Conservation (phyloP, 2,329 filamentous ascomycete genomes). For the Diaporthe citrichinensis region DNA sequence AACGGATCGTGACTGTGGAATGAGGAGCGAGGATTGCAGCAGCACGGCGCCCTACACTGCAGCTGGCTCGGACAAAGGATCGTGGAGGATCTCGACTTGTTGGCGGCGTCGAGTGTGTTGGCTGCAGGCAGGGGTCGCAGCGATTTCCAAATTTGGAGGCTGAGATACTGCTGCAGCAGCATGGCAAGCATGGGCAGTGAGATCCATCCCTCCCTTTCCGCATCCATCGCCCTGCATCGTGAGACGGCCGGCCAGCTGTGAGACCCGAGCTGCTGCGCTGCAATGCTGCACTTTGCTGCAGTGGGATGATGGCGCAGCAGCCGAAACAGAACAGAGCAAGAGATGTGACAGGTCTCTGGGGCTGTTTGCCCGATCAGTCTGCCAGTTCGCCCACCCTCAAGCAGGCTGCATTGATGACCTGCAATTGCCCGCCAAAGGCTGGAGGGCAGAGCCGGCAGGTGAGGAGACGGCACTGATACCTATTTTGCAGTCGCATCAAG, state of each 20-base stretch:
- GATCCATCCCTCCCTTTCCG: background rate
- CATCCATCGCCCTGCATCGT: slow-evolving; percentile 31
- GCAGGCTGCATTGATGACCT: slow-evolving; percentile 5
- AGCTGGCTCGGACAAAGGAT: slow-evolving; percentile 24
- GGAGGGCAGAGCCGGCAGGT: background rate
- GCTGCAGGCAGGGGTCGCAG: slow-evolving; percentile 18
- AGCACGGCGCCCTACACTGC: slow-evolving; percentile 16
- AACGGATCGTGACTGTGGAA: background rate
- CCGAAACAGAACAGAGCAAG: slow-evolving; percentile 1
- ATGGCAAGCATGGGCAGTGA: slow-evolving; percentile 1
- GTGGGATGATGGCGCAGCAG: slow-evolving; percentile 17
- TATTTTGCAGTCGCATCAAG: slow-evolving; percentile 9
- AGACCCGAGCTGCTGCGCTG: background rate
- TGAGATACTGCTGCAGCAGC: slow-evolving; percentile 5
- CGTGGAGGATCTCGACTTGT: slow-evolving; percentile 26
- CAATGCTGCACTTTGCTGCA: slow-evolving; percentile 1
- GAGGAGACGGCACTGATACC: background rate
- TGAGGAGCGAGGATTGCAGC: slow-evolving; percentile 14
- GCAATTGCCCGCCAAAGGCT: background rate
- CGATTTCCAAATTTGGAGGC: slow-evolving; percentile 30
- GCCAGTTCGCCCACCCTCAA: background rate
- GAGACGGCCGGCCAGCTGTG: slow-evolving; percentile 21
- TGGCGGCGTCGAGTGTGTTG: slow-evolving; percentile 7
- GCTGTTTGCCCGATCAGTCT: slow-evolving; percentile 1
- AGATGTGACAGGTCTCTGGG: background rate